These are phyloP conservation scores for Penicillium crystallinum DNA, from an alignment of 495 filamentous ascomycete species.

Conservation along the genomic window DNA sequence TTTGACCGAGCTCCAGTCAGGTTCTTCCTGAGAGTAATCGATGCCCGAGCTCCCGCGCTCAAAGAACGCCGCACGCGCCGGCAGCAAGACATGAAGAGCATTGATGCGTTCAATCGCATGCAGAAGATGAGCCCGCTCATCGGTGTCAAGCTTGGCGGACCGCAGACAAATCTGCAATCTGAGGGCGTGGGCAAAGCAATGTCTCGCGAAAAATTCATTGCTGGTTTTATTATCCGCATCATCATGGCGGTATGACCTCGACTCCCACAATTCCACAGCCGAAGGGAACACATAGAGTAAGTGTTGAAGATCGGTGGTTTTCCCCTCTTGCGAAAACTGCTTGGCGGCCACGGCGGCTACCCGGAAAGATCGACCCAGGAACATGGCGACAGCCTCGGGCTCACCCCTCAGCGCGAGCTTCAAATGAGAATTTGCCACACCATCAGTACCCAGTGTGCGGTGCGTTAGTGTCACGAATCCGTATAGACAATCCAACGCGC, in stretches of 20 bases:
- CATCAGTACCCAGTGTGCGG: conserved; percentile 24
- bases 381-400: conserved; percentile 41
- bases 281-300: conserved; percentile 36
- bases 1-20: conserved; percentile 42
- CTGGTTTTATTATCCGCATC: conserved; percentile 37
- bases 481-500: conserved; percentile 36
- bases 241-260: conserved; percentile 34
- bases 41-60: conserved; percentile 40
- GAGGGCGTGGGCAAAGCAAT: conserved; percentile 37
- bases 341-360: conserved; percentile 32
- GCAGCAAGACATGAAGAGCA: conserved; percentile 65
- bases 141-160: conserved; percentile 31
- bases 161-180: conserved; percentile 34
- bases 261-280: conserved; percentile 43
- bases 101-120: conserved; percentile 56
- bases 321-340: conserved; percentile 30
- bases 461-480: conserved; percentile 26
- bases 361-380: conserved; percentile 40
- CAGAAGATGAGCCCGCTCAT: conserved; percentile 34
- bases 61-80: conserved; percentile 54
- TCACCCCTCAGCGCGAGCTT: conserved; percentile 46
- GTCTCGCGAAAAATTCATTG: conserved; percentile 38
- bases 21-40: conserved; percentile 40
- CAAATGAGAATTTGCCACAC: conserved; percentile 48
- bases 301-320: conserved; percentile 39